Evolutionary conservation across 495 filamentous ascomycete genomes (phyloP).

Genomic region (Hypoxylon cercidicola): DNA sequence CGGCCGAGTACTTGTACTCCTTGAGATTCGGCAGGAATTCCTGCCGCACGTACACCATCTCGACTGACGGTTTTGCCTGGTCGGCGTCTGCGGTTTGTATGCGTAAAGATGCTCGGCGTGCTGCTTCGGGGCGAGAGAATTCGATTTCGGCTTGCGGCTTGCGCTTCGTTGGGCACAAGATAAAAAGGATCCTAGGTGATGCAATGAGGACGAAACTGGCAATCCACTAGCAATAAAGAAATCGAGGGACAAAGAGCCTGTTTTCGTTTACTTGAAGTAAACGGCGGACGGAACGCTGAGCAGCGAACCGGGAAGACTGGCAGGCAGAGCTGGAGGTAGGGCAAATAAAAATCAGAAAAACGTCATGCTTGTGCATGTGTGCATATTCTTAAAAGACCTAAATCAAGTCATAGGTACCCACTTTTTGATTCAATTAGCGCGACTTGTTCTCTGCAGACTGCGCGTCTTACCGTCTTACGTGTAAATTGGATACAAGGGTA

Average conservation of each 20-base stretch:
- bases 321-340: neutral
- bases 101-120: neutral
- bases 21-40: slow-evolving; percentile 86
- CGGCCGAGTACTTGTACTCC: slow-evolving; percentile 89
- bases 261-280: slow-evolving; percentile 2
- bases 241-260: slow-evolving; percentile 3
- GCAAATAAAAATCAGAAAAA: slow-evolving; percentile 20
- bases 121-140: neutral
- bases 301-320: neutral
- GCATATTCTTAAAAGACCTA: neutral
- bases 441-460: slow-evolving; percentile 2
- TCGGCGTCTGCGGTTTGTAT: no score
- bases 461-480: slow-evolving; percentile 17
- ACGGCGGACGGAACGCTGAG: slow-evolving; percentile 4
- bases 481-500: slow-evolving; percentile 28
- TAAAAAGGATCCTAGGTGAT: neutral
- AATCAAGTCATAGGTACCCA: neutral
- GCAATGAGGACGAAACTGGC: neutral
- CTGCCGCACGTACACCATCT: slow-evolving; percentile 88
- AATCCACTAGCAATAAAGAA: slow-evolving; percentile 1
- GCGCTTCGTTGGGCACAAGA: neutral
- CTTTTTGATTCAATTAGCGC: slow-evolving; percentile 28
- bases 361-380: slow-evolving; percentile 34
- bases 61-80: slow-evolving; percentile 32
- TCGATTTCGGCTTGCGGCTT: neutral